Conservation (phyloP, 2,329 filamentous ascomycete genomes). For the Stagonosporopsis vannaccii region DNA sequence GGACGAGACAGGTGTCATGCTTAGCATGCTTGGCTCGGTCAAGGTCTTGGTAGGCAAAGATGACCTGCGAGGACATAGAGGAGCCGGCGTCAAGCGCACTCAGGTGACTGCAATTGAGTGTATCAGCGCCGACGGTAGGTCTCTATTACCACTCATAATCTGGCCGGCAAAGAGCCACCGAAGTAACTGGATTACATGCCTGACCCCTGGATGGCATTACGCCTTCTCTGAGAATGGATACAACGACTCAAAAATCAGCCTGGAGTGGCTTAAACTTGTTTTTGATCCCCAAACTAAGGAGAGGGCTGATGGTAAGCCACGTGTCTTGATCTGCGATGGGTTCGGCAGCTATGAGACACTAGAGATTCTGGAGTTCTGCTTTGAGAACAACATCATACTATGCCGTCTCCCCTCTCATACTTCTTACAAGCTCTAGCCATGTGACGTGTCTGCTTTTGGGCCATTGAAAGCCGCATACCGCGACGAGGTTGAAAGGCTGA, state of each 20-base stretch:
- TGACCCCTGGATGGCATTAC: constrained; percentile 26
- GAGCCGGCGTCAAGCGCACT: constrained; percentile 21
- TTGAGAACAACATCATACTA: constrained; percentile 36
- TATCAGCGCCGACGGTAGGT: constrained; percentile 21
- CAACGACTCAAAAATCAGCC: constrained; percentile 44
- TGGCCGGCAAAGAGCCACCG: constrained; percentile 23
- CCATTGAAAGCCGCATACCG: not conserved
- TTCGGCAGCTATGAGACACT: constrained; percentile 48
- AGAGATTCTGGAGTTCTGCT: constrained; percentile 43
- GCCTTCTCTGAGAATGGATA: constrained; percentile 27
- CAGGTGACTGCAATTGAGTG: constrained; percentile 24
- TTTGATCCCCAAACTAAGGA: constrained; percentile 47
- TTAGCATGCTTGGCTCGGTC: constrained; percentile 20
- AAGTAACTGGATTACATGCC: constrained; percentile 11
- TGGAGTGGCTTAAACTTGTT: constrained; percentile 45
- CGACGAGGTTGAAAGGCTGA: constrained; percentile 18
- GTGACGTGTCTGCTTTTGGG: constrained; percentile 2
- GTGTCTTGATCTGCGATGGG: constrained; percentile 46
- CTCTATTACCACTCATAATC: constrained; percentile 23
- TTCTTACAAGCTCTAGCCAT: constrained; percentile 26
- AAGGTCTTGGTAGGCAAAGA: constrained; percentile 32
- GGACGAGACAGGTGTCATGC: constrained; percentile 24
- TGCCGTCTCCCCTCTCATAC: constrained; percentile 21
- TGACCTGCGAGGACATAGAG: constrained; percentile 21
- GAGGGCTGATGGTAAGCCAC: constrained; percentile 39